These are phyloP conservation scores for Apiospora malaysiana DNA, from an alignment of 2,329 filamentous ascomycete species.

Conservation along the genomic window DNA sequence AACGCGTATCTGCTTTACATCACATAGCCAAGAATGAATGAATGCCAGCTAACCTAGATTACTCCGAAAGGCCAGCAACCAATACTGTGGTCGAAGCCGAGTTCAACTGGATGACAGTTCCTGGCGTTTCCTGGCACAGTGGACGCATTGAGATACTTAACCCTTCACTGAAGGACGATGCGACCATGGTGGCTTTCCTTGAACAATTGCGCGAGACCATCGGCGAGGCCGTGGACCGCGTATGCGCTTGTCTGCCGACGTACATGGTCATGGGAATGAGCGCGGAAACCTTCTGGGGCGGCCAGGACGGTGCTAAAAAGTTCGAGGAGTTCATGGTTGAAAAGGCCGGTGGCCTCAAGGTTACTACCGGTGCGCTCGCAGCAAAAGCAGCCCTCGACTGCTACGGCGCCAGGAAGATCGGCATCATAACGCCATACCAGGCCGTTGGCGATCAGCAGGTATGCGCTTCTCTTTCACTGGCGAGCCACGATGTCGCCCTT, in stretches of 20 bases:
- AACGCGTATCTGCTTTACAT: no score
- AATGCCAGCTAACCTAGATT: not conserved
- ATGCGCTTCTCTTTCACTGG: not conserved
- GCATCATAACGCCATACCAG: constrained; percentile 41
- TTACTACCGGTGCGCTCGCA: constrained; percentile 40
- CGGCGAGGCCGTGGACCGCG: constrained; percentile 35
- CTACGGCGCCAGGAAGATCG: constrained; percentile 37
- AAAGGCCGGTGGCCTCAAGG: constrained; percentile 35
- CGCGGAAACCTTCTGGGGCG: constrained; percentile 42
- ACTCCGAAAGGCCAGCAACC: constrained; percentile 34
- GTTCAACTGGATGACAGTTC: constrained; percentile 40
- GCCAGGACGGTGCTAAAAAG: constrained; percentile 36
- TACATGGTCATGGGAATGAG: constrained; percentile 43
- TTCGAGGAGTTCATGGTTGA: constrained; percentile 39
- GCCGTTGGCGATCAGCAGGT: constrained; percentile 39
- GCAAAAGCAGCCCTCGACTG: constrained; percentile 37
- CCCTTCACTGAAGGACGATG: constrained; percentile 36
- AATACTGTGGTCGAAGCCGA: constrained; percentile 43
- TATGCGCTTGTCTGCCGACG: constrained; percentile 36
- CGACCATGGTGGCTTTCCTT: constrained; percentile 39
- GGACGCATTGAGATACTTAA: constrained; percentile 40
- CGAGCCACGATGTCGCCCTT: not conserved
- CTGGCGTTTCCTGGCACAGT: constrained; percentile 39
- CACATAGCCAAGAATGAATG: not conserved
- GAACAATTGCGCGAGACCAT: constrained; percentile 37